Evolutionary conservation across 2,329 filamentous ascomycete genomes (phyloP).

Genomic region (Fusarium nematophilum): DNA sequence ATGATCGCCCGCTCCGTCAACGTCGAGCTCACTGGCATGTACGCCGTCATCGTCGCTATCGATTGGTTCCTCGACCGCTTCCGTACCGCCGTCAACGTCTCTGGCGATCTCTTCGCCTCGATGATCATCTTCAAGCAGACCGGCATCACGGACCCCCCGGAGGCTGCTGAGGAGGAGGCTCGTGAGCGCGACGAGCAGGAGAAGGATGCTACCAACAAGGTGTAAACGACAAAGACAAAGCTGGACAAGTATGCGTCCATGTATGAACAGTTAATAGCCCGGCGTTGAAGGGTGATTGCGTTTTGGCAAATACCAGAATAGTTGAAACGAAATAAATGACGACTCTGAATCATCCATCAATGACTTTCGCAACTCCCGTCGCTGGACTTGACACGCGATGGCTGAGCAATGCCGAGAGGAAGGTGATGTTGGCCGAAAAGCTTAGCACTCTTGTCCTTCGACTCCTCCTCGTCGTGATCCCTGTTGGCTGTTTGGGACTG

Average conservation of each 20-base stretch:
- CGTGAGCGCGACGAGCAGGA: slow-evolving; percentile 20
- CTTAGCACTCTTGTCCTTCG: slow-evolving; percentile 13
- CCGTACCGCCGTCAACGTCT: slow-evolving; percentile 63
- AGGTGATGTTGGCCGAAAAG: slow-evolving; percentile 9
- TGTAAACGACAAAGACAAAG: slow-evolving; percentile 20
- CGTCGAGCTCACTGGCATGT: slow-evolving; percentile 61
- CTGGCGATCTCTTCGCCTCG: slow-evolving; percentile 57
- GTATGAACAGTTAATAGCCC: slow-evolving; percentile 8
- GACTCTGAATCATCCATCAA: neutral
- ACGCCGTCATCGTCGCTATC: slow-evolving; percentile 64
- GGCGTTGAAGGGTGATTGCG: slow-evolving; percentile 21
- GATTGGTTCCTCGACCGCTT: slow-evolving; percentile 69
- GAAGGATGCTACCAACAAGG: slow-evolving; percentile 34
- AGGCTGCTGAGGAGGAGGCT: slow-evolving; percentile 31
- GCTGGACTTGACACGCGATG: slow-evolving; percentile 3
- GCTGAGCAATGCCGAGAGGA: slow-evolving; percentile 9
- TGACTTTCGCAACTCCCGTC: neutral
- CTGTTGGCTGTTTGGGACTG: neutral
- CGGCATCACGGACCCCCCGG: slow-evolving; percentile 35
- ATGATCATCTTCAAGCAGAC: slow-evolving; percentile 43
- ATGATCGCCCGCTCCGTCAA: slow-evolving; percentile 62
- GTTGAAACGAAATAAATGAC: slow-evolving; percentile 6
- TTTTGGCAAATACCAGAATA: neutral
- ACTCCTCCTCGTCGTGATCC: neutral
- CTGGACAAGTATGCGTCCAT: neutral